These are phyloP conservation scores for Fagopyrum tataricum DNA, from an alignment of 148 eudicot species.

Conservation along the genomic window DNA sequence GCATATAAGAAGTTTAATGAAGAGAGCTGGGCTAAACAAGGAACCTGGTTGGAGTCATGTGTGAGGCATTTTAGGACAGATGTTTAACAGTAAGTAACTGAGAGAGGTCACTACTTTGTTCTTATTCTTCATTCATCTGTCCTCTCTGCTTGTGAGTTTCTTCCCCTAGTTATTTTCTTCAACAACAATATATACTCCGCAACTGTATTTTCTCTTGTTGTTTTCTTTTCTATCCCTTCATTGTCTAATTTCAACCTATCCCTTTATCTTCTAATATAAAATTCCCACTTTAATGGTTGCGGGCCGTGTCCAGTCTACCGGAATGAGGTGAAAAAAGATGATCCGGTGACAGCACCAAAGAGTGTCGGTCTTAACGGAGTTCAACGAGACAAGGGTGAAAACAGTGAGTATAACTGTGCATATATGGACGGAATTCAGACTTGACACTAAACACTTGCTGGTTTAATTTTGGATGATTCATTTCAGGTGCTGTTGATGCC, in stretches of 20 bases:
- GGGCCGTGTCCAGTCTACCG: slow-evolving; percentile 66
- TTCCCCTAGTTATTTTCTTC: too few relatives aligned
- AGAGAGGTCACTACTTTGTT: not conserved
- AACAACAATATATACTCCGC: too few relatives aligned
- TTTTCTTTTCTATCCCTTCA: too few relatives aligned
- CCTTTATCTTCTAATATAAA: too few relatives aligned
- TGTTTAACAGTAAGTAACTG: not conserved
- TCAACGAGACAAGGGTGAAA: slow-evolving; percentile 44
- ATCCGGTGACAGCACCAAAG: slow-evolving; percentile 49
- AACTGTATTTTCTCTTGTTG: too few relatives aligned
- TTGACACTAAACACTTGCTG: too few relatives aligned
- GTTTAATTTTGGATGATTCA: too few relatives aligned
- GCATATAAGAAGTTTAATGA: slow-evolving; percentile 47
- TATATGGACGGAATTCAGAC: too few relatives aligned
- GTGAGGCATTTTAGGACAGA: slow-evolving; percentile 18
- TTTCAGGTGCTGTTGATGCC: slow-evolving; percentile 60
- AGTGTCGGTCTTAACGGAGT: slow-evolving; percentile 48
- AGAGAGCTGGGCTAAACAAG: slow-evolving; percentile 47
- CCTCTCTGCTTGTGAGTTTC: too few relatives aligned
- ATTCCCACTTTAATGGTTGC: not conserved
- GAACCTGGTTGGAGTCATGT: slow-evolving; percentile 78
- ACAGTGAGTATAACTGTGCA: slow-evolving; percentile 29
- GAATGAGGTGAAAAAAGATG: slow-evolving; percentile 37
- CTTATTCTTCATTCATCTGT: too few relatives aligned
- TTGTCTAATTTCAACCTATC: too few relatives aligned